Evolutionary conservation across 2,329 filamentous ascomycete species (phyloP), one percentile per base, ranked within the genome.

Genomic region (Hyphodiscus sp.): DNA sequence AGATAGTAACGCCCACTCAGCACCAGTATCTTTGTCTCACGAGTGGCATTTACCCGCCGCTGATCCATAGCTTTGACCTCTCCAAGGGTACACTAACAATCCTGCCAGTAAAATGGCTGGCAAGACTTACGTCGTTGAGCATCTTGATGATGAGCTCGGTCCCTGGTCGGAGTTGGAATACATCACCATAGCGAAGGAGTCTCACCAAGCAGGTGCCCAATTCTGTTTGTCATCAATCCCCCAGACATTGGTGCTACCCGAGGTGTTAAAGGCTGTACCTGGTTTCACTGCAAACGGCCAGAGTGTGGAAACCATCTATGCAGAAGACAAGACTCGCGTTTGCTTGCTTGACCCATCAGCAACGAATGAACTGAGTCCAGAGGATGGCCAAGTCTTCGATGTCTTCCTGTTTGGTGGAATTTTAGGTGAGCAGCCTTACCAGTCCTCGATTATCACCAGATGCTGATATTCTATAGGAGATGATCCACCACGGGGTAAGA

Each of bases 391-490:
- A 33, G 73, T 70, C 2, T 99, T 99, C 71, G 89, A 95, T 65
- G 86, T 89, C 10, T 99, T 97, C 68, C 74, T 99, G 45, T 99
- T 99, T 73, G 94, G 94, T 45, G 94, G 94, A 15, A 99, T 99
- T 65, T 74, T 99, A 58, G 94, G 91, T 94, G 75, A 67, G 75
- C 62, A 23, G 23, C 44, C 20, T 48, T 4, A 13, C 13, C 8
- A 26, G 3, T 33, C 15, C 44, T 15, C 16, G 6, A 20, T 42
- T 46, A 33, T 46, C 45, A 44, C 30, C 26, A 43, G 8, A 52
- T 57, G 45, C 60, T 68, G 50, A 65, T 41, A 54, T 50, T 20
- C 19, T 30, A 58, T 65, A 95, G 90, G 92, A 54, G 92, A 97
- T 74, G 90, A 97, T 68, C 92, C 92, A 57, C 92, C 92, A 47